Evolutionary conservation across 768 basidiomycete species (phyloP), one percentile per base, ranked within the genome.

Genomic region (Mycena sanguinolenta): DNA sequence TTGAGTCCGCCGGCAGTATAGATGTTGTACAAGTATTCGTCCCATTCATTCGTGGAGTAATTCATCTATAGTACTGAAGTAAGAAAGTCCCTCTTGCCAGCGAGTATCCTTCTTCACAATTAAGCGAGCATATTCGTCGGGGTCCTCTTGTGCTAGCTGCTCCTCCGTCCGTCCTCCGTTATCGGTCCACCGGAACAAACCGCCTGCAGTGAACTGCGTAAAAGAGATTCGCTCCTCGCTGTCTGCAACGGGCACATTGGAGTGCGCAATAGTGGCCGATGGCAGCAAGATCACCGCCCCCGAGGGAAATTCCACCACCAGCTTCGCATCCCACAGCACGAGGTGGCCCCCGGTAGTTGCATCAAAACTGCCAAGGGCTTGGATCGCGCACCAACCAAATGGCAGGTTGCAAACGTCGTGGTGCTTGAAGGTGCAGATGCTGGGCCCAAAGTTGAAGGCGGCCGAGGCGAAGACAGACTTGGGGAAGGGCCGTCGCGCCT

Each of bases 191-290:
- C 78, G 72, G 54, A 80, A 76, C 4, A 81, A 60, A 0, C 76
- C 75, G 0, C 79, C 81, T 0, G 78, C 72, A 0, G 67, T 70
- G 52, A 78, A 82, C 46, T 79, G 76, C 4, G 77, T 80, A 38
- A 79, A 74, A 2, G 78, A 79, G 5, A 62, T 39, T 0, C 77
- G 69, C 5, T 49, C 39, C 34, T 81, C 74, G 4, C 74, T 73
- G 5, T 61, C n/a, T 9, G 60, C 55, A 17, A 80, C 67, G 0
- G 74, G 59, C 4, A 75, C 57, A 34, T 82, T 82, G 4, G 72
- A 75, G 53, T 82, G 80, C 0, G 63, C 67, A 8, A 81, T 27
- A 1, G 74, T 72, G 0, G 77, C 78, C 0, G 80, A 80, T 0
- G 79, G 81, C 30, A 82, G 73, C n/a, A 79, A 53, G 25, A 81